Percentiles rank a stretch among this genome's conserved stretches.
These are phyloP conservation scores for Castanea crenata DNA, from an alignment of 306 rosid species.

Conservation along the genomic window DNA sequence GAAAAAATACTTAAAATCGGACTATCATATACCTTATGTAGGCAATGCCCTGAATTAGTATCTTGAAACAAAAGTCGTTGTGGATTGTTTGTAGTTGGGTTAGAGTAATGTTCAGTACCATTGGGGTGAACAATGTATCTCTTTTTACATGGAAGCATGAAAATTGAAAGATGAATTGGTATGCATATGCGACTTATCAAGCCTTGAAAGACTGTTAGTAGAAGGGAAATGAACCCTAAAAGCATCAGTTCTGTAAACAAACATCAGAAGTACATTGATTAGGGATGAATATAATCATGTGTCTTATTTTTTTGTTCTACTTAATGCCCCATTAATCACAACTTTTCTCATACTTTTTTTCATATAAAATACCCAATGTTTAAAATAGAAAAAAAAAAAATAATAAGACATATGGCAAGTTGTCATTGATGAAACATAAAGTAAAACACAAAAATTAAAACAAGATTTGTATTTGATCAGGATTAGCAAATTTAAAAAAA, in stretches of 20 bases:
- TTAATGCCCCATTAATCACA: no score
- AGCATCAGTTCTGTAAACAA: conserved; percentile 80
- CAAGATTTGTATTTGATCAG: no score
- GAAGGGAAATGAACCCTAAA: conserved; percentile 88
- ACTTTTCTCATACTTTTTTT: no score
- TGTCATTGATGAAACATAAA: no score
- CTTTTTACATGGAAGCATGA: conserved; percentile 90
- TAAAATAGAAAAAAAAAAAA: no score
- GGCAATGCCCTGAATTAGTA: conserved; percentile 35
- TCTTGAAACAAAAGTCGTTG: conserved; percentile 51
- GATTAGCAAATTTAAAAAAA: no score
- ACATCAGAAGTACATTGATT: conserved; percentile 20
- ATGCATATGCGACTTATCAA: conserved; percentile 68
- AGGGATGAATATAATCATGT: conserved; percentile 8
- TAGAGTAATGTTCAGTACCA: conserved; percentile 34
- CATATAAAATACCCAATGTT: no score
- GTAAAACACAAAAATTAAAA: no score
- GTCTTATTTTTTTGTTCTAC: no score
- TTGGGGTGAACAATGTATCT: not conserved
- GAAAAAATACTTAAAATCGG: not conserved
- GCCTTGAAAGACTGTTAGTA: conserved; percentile 66
- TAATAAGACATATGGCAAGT: no score
- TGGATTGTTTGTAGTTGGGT: conserved; percentile 29
- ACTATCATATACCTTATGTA: conserved; percentile 26
- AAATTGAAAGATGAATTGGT: conserved; percentile 36